Base-by-base conservation (phyloP, 805 yeast genomes). In the Monosporozyma aerobia region DNA sequence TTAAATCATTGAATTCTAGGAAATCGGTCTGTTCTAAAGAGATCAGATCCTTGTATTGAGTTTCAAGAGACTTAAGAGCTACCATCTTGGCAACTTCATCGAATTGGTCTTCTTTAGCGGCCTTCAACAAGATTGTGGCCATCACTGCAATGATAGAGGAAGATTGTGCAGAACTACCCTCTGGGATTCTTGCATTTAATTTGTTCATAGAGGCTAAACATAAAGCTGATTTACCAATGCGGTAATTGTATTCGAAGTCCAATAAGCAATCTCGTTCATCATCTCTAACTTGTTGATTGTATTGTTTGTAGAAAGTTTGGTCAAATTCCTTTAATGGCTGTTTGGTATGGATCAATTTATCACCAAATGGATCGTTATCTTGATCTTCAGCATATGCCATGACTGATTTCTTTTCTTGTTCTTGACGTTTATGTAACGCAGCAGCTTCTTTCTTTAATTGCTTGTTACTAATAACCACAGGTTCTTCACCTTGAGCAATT, bases 291-390 rank as follows among this genome's bases (percentile, higher is more conserved):
- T 79, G 81, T 64, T 52, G 74, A 61, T 53, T 63, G 56, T 65
- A 64, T 56, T 62, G 63, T 57, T 58, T 65, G 57, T 62, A 76
- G 33, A 76, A 80, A 47, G 71, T 76, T 2, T 69, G 68, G 22
- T 71, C 62, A 54, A 83, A 73, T 13, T 69, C 68, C 7, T 72
- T 75, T 48, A 82, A 59, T 49, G 82, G 73, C 16, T 72, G 63
- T 41, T 70, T 60, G 35, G 69, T 60, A 2, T 60, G 46, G 56
- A 67, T 57, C 40, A 75, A 63, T 40, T 71, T 68, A 29, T 74
- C 74, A 35, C 89, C 92, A 56, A 82, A 75, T 2, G 81, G 76
- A 70, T 85, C 90, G 2, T 66, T 75, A 69, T 85, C 90, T 5
- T 69, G 67, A 54, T 82, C 87, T 16, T 76, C 74, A 23, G 65